Conservation (phyloP, 257 asterid species). For the Solanum corneliomulleri region DNA sequence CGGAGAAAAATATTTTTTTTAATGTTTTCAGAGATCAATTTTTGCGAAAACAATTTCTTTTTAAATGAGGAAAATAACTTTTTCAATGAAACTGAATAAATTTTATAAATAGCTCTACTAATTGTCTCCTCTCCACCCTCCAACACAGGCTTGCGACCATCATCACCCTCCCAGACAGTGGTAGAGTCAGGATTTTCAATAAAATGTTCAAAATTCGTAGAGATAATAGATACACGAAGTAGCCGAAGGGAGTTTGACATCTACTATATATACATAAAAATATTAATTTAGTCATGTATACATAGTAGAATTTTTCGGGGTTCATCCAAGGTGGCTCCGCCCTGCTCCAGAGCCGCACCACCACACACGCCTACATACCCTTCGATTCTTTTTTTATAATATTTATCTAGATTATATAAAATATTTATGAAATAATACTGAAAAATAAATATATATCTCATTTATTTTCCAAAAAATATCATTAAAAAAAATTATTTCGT, state of each 20-base stretch:
- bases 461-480: background rate
- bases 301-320: too few species aligned
- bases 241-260: too few species aligned
- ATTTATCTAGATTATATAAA: background rate
- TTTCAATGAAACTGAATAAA: background rate
- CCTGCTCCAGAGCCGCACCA: background rate
- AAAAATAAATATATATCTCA: background rate
- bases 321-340: too few species aligned
- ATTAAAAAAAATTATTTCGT: background rate
- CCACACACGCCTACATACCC: too few species aligned
- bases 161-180: too few species aligned
- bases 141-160: background rate
- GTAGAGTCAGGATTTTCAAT: too few species aligned
- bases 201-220: too few species aligned
- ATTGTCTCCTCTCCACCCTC: background rate
- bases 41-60: background rate
- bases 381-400: too few species aligned
- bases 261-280: too few species aligned
- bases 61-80: too few species aligned
- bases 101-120: background rate
- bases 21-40: background rate
- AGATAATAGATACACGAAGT: too few species aligned
- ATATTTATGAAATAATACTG: background rate
- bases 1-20: background rate
- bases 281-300: too few species aligned